Base-by-base conservation (phyloP, 345 rosid genomes). In the Aquilaria malaccensis region DNA sequence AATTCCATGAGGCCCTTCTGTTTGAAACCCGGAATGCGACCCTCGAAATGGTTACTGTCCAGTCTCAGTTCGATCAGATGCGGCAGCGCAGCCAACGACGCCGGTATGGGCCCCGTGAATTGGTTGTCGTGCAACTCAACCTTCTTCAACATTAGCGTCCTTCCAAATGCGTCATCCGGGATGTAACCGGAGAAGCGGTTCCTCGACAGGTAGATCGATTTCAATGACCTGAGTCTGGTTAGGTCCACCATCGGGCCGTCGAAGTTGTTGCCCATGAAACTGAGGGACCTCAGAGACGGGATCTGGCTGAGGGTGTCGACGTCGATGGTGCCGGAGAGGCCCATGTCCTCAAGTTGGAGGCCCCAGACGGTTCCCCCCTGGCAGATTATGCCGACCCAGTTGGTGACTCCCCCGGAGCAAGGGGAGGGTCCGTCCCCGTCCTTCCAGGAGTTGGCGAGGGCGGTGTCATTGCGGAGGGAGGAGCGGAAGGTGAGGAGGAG, bases 331-430 rank as follows among this genome's bases (percentile, higher is more conserved):
- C 97, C 96, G 2, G 58, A 50, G 3, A 94, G 72, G 14, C 82
- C 89, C 80, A 72, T 70, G 3, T 78, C 69, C 74, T 90, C 95
- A 54, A 94, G 79, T 11, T 65, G 71, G 45, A 94, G 46, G n/a
- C 97, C 92, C 91, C 79, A 80, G 48, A 94, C 62, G 13, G 22
- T 45, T 47, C 72, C 83, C 0, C 63, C 48, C 9, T 32, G 13
- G 60, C 99, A 94, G 45, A 79, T 59, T 32, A 86, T 81, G 32
- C 96, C 96, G 9, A 0, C 64, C 99, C 99, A 94, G 22, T 71
- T 78, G 4, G 82, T 56, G 5, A 1, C 9, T 6, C 52, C 63
- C 4, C 54, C 78, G 2, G 12, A 2, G 64, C 99, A 90, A 0
- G 85, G 80, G 0, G 62, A 49, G 0, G 62, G 53, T 2, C 4